Percentiles rank a stretch among this genome's conserved stretches.
phyloP scores from a whole-genome alignment of 768 basidiomycete species.

The Butyriboletus loyo region DNA sequence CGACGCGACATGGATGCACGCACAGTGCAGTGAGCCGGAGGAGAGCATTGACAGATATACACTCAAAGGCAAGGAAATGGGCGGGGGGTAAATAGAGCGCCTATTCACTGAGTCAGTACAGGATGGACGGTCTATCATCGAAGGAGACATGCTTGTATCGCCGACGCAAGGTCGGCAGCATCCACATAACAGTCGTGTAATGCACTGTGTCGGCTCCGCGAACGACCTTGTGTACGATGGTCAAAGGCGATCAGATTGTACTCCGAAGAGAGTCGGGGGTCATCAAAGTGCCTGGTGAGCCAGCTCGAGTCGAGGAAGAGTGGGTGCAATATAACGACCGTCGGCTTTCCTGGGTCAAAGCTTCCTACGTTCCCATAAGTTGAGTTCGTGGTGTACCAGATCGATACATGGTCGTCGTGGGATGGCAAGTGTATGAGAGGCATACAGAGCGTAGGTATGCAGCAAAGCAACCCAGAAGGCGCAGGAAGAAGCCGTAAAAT shows the following conservation, averaged over 20 bases:
- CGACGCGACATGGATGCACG: conserved; percentile 26
- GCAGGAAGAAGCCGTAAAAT: conserved; percentile 4
- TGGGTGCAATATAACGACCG: conserved; percentile 66
- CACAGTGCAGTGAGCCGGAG: conserved; percentile 66
- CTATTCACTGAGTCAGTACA: conserved; percentile 31
- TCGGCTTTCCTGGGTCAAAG: conserved; percentile 64
- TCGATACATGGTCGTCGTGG: conserved; percentile 62
- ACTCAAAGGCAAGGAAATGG: conserved; percentile 72
- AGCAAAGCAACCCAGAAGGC: conserved; percentile 2
- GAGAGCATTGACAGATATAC: conserved; percentile 52
- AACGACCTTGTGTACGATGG: conserved; percentile 60
- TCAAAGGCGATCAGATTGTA: conserved; percentile 80
- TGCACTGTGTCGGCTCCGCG: conserved; percentile 48
- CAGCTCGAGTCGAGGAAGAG: conserved; percentile 66
- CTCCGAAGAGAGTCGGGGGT: conserved; percentile 52
- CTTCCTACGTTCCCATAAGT: conserved; percentile 55
- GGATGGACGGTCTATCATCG: neutral
- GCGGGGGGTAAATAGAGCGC: conserved; percentile 60
- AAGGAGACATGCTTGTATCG: conserved; percentile 49
- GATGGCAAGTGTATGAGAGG: conserved; percentile 67
- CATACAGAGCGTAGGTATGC: conserved; percentile 48
- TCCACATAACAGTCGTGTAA: conserved; percentile 75
- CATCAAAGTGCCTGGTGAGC: conserved; percentile 64
- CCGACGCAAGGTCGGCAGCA: conserved; percentile 71
- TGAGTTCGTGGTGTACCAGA: conserved; percentile 72